phyloP scores from a whole-genome alignment of 2,329 filamentous ascomycete genomes.

The Pseudocercospora macadamiae region DNA sequence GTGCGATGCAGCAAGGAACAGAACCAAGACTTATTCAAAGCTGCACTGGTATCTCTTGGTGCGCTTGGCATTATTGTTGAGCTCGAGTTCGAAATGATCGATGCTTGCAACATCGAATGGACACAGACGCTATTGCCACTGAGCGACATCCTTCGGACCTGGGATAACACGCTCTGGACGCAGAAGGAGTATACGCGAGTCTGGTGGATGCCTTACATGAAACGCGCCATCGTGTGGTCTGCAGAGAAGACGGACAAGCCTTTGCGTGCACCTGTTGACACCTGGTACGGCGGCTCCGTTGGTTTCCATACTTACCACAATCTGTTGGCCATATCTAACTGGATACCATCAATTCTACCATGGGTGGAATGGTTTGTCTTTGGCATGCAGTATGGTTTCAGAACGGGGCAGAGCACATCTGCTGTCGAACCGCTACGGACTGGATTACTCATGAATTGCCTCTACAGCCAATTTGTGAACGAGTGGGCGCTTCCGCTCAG shows the following conservation, averaged over 20 bases:
- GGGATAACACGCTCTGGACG: conserved; percentile 78
- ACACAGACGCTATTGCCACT: conserved; percentile 76
- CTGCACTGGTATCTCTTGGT: conserved; percentile 83
- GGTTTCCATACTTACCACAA: conserved; percentile 94
- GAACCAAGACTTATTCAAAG: conserved; percentile 81
- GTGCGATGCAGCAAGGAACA: conserved; percentile 68
- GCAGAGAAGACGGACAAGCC: conserved; percentile 75
- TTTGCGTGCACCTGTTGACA: conserved; percentile 61
- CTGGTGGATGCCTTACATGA: conserved; percentile 97
- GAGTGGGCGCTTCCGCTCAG: conserved; percentile 92
- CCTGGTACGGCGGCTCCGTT: conserved; percentile 79
- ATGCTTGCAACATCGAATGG: conserved; percentile 85
- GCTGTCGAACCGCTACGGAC: conserved; percentile 79
- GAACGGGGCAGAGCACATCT: conserved; percentile 65
- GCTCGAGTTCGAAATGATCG: conserved; percentile 79
- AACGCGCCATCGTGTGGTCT: conserved; percentile 84
- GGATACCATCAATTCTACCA: conserved; percentile 76
- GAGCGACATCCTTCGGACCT: conserved; percentile 67
- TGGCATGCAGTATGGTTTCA: conserved; percentile 95
- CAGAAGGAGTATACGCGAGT: conserved; percentile 86
- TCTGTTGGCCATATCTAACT: conserved; percentile 78
- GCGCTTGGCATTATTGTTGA: conserved; percentile 90
- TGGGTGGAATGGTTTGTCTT: conserved; percentile 97
- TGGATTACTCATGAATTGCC: conserved; percentile 91
- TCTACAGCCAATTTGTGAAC: conserved; percentile 98